Percentiles rank a stretch among this genome's conserved stretches.
Evolutionary conservation across 495 filamentous ascomycete genomes (phyloP).

Genomic region (Penicillium flavigenum): DNA sequence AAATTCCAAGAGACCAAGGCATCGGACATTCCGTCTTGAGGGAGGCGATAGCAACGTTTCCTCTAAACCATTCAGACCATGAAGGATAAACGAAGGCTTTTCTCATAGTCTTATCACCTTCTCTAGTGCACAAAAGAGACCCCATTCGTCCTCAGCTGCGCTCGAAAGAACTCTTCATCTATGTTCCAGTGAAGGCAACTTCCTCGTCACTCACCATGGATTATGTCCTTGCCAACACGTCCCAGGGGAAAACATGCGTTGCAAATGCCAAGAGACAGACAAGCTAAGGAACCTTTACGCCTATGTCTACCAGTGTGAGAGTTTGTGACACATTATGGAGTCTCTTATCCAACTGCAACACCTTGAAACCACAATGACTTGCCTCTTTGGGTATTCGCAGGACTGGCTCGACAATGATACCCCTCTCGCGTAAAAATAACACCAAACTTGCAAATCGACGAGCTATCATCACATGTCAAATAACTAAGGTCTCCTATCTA

Average conservation of each 20-base stretch:
- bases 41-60: not conserved
- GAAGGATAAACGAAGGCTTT: not conserved
- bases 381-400: not conserved
- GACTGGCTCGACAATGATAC: not conserved
- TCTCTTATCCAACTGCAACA: no score
- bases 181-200: not conserved
- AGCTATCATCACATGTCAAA: slow-evolving; percentile 1
- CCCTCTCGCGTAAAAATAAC: not conserved
- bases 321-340: not conserved
- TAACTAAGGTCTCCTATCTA: not conserved
- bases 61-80: not conserved
- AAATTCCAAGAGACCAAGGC: slow-evolving; percentile 46
- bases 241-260: no score
- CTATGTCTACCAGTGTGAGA: not conserved
- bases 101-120: not conserved
- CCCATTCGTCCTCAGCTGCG: no score
- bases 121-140: not conserved
- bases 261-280: not conserved
- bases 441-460: not conserved
- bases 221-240: not conserved
- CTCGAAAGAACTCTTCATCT: not conserved
- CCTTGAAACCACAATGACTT: not conserved
- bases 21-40: slow-evolving; percentile 36
- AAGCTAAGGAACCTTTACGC: not conserved
- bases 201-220: not conserved